Evolutionary conservation across 352 stramenopile genomes (phyloP), one percentile per base, ranked within the genome.

Genomic region (Phytophthora gonapodyides): DNA sequence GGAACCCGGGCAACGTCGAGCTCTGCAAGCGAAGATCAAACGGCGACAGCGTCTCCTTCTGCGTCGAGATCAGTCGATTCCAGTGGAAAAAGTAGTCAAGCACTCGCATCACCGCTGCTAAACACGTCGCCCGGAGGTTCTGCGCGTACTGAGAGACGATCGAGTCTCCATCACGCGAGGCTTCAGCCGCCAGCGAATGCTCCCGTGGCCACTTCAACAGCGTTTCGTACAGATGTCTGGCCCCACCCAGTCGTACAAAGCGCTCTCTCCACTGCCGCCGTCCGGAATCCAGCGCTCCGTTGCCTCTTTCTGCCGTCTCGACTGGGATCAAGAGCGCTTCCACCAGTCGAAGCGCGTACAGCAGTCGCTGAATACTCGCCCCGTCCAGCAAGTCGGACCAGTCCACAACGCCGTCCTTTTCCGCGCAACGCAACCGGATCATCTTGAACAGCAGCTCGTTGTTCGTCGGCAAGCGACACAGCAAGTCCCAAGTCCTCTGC

Each of bases 231-330:
- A 94, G 40, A 59, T 91, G 71, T 5, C 42, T 58, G 0, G 61
- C 55, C 9, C 85, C 85, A 16, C 82, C 83, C 9, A 93, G 59
- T 8, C 83, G 80, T 15, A 91, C 70, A 52, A 94, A 94, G 0
- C 82, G 82, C 19, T 94, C 82, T 37, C 82, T 79, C 85, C 85
- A 94, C 41, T 93, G 82, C 16, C 85, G 73, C 19, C 79, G 73
- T 2, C 80, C 78, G 0, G 54, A 69, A 54, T 90, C 76, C 0
- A 70, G n/a, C 8, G 79, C 52, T 0, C 48, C 17, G 7, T 59
- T 46, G 5, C 5, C 30, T 27, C 16, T 51, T 16, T 5, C 12
- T 33, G 13, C n/a, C 11, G n/a, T 19, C 19, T 74, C 67, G 30
- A 70, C 37, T 17, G 80, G 78, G 9, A 93, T 59, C 10, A 93